Conservation (phyloP, 306 rosid genomes). For the Medicago lupulina region DNA sequence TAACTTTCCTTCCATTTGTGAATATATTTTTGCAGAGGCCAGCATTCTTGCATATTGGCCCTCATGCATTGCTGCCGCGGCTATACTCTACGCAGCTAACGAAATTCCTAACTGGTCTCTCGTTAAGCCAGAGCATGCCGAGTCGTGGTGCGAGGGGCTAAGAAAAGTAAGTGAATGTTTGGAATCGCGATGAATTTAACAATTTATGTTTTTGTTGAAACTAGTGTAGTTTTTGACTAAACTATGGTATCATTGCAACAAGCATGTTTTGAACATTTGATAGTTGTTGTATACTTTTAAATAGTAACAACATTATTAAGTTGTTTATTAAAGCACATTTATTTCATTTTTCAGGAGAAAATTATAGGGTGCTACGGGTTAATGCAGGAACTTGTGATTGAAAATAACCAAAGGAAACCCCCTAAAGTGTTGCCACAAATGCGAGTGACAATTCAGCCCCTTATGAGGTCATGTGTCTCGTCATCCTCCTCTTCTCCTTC, state of each 20-base stretch:
- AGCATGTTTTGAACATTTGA: background rate
- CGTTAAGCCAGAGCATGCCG: slow-evolving; percentile 80
- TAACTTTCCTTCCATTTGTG: slow-evolving; percentile 7
- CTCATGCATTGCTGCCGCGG: slow-evolving; percentile 96
- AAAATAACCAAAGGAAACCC: slow-evolving; percentile 51
- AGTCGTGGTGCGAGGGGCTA: slow-evolving; percentile 93
- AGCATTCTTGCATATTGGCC: slow-evolving; percentile 91
- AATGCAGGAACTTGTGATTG: slow-evolving; percentile 73
- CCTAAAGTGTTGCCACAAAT: slow-evolving; percentile 70
- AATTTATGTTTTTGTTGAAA: background rate
- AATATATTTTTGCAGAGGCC: slow-evolving; percentile 61
- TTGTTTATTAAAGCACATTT: slow-evolving; percentile 15
- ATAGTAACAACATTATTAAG: background rate
- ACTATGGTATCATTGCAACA: background rate
- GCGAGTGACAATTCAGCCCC: slow-evolving; percentile 61
- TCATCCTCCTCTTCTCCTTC: slow-evolving; percentile 64
- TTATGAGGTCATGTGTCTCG: slow-evolving; percentile 61
- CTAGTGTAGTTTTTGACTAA: background rate
- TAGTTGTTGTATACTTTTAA: background rate
- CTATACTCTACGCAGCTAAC: slow-evolving; percentile 82
- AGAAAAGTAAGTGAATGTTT: slow-evolving; percentile 73
- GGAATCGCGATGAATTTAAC: background rate
- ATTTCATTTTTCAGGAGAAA: slow-evolving; percentile 70
- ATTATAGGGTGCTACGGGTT: slow-evolving; percentile 76
- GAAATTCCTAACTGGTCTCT: slow-evolving; percentile 80